These are phyloP conservation scores for Periconia macrospinosa DNA, from an alignment of 2,329 filamentous ascomycete genomes.

Conservation along the genomic window DNA sequence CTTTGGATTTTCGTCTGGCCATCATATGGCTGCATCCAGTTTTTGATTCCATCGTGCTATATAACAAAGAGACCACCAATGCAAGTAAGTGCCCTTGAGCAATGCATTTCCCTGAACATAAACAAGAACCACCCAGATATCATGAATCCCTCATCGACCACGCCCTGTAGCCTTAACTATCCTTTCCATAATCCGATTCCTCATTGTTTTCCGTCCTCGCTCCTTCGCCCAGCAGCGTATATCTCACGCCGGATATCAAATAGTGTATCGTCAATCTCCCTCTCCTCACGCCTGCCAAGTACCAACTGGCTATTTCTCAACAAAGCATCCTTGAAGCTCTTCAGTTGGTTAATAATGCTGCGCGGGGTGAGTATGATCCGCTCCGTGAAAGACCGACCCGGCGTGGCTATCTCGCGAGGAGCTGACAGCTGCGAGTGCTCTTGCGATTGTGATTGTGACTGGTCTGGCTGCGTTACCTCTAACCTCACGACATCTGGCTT, in stretches of 20 bases:
- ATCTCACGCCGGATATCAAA: slow-evolving; percentile 77
- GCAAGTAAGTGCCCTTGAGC: too few species aligned
- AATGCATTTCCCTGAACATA: too few species aligned
- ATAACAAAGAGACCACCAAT: too few species aligned
- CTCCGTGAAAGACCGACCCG: slow-evolving; percentile 33
- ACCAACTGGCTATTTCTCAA: slow-evolving; percentile 54
- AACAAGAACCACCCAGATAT: too few species aligned
- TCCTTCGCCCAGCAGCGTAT: slow-evolving; percentile 65
- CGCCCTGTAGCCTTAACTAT: neutral
- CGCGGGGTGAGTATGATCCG: slow-evolving; percentile 45
- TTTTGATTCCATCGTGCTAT: too few species aligned
- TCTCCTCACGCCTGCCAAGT: slow-evolving; percentile 66
- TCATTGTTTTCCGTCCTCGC: slow-evolving; percentile 33
- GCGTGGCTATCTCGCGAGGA: slow-evolving; percentile 18
- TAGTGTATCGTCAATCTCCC: slow-evolving; percentile 74
- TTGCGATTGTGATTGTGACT: slow-evolving; percentile 2
- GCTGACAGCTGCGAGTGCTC: slow-evolving; percentile 6
- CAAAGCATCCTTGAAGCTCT: slow-evolving; percentile 57
- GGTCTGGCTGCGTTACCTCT: neutral
- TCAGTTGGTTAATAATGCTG: slow-evolving; percentile 53
- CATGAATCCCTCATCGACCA: too few species aligned
- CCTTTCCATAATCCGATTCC: neutral
- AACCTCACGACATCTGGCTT: slow-evolving; percentile 1
- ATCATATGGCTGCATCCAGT: too few species aligned
- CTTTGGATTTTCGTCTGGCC: too few species aligned